A percentile compares a stretch with the other conserved stretches of the same genome.
Conservation (phyloP, 2,329 filamentous ascomycete species). For the Acrocalymma vagum region DNA sequence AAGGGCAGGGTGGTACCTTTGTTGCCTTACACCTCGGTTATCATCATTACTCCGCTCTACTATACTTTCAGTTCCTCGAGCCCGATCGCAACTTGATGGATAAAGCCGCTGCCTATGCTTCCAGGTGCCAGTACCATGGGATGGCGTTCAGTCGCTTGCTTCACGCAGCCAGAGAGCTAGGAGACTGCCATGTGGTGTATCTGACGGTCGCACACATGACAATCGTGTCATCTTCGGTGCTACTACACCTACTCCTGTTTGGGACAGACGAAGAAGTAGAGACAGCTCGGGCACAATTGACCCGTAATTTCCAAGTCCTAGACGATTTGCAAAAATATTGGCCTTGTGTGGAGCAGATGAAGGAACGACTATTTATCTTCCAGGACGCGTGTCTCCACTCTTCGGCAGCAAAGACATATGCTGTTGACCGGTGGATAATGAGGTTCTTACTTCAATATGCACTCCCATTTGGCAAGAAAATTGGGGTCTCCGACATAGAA, state of each 20-base stretch:
- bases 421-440: conserved; percentile 37
- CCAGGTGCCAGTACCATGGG: conserved; percentile 37
- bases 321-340: conserved; percentile 52
- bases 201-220: conserved; percentile 57
- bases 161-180: conserved; percentile 46
- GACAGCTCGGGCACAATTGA: conserved; percentile 47
- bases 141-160: conserved; percentile 52
- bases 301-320: conserved; percentile 57
- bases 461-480: conserved; percentile 15
- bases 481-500: background rate
- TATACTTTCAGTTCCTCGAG: conserved; percentile 58
- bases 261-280: conserved; percentile 46
- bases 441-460: conserved; percentile 47
- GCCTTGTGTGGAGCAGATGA: conserved; percentile 33
- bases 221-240: conserved; percentile 57
- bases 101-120: conserved; percentile 29
- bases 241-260: conserved; percentile 58
- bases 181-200: conserved; percentile 53
- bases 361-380: conserved; percentile 52
- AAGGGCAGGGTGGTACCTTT: conserved; percentile 54
- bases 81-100: conserved; percentile 27
- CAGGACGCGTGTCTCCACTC: conserved; percentile 49
- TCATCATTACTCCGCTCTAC: conserved; percentile 57
- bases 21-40: conserved; percentile 58
- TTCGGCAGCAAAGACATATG: conserved; percentile 14